These are phyloP conservation scores for Chlorella variabilis DNA, from an alignment of 163 green algal species.

Conservation along the genomic window DNA sequence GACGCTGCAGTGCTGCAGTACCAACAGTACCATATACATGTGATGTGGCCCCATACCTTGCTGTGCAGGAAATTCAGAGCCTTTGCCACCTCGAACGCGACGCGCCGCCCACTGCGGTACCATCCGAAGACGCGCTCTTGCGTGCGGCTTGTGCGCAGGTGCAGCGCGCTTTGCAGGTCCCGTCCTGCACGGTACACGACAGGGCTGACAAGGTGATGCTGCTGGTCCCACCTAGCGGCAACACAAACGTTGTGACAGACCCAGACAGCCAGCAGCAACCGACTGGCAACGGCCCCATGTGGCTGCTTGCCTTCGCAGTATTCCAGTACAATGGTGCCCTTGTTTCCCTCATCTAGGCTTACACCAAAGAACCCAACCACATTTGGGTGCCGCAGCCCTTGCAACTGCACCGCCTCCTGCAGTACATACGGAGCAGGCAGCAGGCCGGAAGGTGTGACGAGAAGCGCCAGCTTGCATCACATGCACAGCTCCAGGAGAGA, in stretches of 20 bases:
- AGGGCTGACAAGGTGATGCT: no score
- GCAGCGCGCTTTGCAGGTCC: constrained; percentile 5
- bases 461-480: no score
- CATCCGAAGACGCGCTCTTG: not conserved
- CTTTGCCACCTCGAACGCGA: not conserved
- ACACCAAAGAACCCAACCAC: not conserved
- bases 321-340: not conserved
- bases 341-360: not conserved
- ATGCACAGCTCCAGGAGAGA: no score
- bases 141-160: not conserved
- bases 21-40: no score
- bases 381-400: not conserved
- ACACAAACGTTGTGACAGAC: no score
- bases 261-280: no score
- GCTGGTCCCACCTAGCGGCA: no score
- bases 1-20: no score
- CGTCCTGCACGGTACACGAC: no score
- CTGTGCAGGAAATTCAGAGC: not conserved
- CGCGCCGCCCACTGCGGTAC: not conserved
- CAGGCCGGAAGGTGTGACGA: no score
- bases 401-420: not conserved
- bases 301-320: not conserved
- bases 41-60: not conserved
- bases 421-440: no score
- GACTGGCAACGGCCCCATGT: no score